Evolutionary conservation across 768 basidiomycete genomes (phyloP), one percentile per base, ranked within the genome.

Genomic region (Collybia sp.): DNA sequence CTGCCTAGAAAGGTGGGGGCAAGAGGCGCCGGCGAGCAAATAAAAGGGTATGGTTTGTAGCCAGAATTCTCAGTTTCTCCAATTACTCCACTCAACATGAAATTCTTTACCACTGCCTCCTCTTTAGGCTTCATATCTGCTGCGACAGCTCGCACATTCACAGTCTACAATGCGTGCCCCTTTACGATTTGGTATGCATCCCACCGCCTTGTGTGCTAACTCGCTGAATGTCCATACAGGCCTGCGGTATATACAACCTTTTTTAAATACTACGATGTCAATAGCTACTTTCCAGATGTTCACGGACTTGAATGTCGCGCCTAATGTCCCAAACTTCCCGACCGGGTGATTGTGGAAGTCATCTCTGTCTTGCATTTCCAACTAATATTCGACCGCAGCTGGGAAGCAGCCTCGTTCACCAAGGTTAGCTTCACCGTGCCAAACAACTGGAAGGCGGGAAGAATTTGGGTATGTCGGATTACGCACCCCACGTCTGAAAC

Each of bases 101-200:
- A 62, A 51, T 60, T 52, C 47, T 46, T 57, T 33, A 36, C 58
- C 32, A 39, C 61, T 41, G 44, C 59, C 34, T 33, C 49, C 25
- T 57, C 61, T 32, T 49, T 63, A 39, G 61, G 58, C 18, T 52
- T 71, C 40, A 35, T 62, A n/a, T 59, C 64, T 2, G 46, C 63
- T 43, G 64, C 66, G 34, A 60, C 66, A n/a, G 79, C 72, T 36
- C 75, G 83, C 30, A 82, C 76, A 19, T 73, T 86, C 51, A 80
- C 75, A 0, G 79, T 80, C 18, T 68, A 70, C 55, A 86, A 85
- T 63, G 69, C 63, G 2, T 85, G 84, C 55, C 73, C 81, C 0
- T 85, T 82, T 62, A 85, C 82, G 2, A 72, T 85, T 49, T 85
- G 84, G 84, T 83, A 54, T 44, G 69, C 43, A 8, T 4, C 25